Evolutionary conservation across 345 rosid genomes (phyloP), one percentile per base, ranked within the genome.

Genomic region (Lumnitzera racemosa): DNA sequence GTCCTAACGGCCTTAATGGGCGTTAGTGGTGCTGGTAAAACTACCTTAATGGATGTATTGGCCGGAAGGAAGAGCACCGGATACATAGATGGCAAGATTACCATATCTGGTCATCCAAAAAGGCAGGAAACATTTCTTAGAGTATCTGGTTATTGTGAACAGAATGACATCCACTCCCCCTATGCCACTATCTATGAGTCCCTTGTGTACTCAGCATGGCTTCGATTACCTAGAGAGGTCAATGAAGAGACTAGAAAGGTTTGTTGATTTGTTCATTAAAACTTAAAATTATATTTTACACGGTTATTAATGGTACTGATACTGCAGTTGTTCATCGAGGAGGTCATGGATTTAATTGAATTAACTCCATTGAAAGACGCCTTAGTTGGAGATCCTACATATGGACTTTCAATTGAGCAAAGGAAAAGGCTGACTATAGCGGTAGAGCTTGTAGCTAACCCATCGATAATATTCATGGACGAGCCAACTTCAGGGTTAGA

Each of bases 1-100:
- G 67, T 71, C 47, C 62, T 71, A 43, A 71, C 75, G 7, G 75
- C 75, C 15, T 47, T 71, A 13, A 61, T 71, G 67, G 75, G 75
- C 12, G 70, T 71, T 24, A 71, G 70, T 53, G 75, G 75, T 10
- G 75, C 75, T 10, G 75, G 75, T 13, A 71, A 66, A 55, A 71
- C 75, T 46, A 57, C 70, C 11, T 58, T 71, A 15, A 49, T 71
- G 20, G 75, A 71, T 56, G 70, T 71, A 3, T 53, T 71, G 57
- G 59, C 75, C 2, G 65, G 70, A 53, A 67, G 70, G 59, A 67
- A 67, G 57, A 67, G 23, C 50, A 41, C 55, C 0, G 70, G 70
- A 36, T 60, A 59, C 50, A 53, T 67, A 46, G 64, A 54, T n/a
- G 70, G 70, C 15, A 53, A 24, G 43, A 67, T 67, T 57, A 67